Base-by-base conservation (phyloP, 2,329 filamentous ascomycete species). In the Aphanoascus verrucosus region DNA sequence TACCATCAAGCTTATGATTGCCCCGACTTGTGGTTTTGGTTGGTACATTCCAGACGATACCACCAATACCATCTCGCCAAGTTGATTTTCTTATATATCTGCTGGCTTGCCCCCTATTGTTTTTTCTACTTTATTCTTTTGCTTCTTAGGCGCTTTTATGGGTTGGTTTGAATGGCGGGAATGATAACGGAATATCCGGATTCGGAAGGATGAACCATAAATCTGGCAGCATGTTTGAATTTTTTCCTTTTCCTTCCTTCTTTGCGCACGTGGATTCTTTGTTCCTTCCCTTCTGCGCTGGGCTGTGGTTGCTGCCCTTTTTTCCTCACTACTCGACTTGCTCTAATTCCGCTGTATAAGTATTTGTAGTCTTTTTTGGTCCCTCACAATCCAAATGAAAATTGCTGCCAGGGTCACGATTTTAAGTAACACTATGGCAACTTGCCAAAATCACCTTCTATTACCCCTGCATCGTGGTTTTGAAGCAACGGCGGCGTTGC, bases 71-170 rank as follows among this genome's bases (percentile, higher is more conserved):
- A 17, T 38, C 38, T 37, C 32, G 31, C 23, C 31, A 46, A 52
- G 41, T 40, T 52, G 50, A 52, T 46, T 42, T n/a, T 20, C 20
- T 40, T 52, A 52, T 52, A 52, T 40, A 52, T 46, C n/a, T 52
- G 34, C 19, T 15, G 31, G 3, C 19, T 52, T 38, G 35, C n/a
- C 44, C 15, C 12, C 34, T 42, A 47, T 47, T 37, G 14, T 3
- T 53, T 23, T 47, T 43, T 35, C 19, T 34, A 12, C 37, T 32
- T 7, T 53, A 42, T 43, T 23, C 32, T 43, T 35, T 43, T 35
- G 32, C 20, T 42, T 47, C 38, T 41, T 28, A 43, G 51, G 51
- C 51, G 51, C 51, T 53, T 47, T 53, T 20, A 14, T 43, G 38
- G 51, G 51, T 53, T 19, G 51, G 45, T 12, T 23, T 45, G 19